These are phyloP conservation scores for Sarocladium oryzae DNA, from an alignment of 2,329 filamentous ascomycete species.

Conservation along the genomic window DNA sequence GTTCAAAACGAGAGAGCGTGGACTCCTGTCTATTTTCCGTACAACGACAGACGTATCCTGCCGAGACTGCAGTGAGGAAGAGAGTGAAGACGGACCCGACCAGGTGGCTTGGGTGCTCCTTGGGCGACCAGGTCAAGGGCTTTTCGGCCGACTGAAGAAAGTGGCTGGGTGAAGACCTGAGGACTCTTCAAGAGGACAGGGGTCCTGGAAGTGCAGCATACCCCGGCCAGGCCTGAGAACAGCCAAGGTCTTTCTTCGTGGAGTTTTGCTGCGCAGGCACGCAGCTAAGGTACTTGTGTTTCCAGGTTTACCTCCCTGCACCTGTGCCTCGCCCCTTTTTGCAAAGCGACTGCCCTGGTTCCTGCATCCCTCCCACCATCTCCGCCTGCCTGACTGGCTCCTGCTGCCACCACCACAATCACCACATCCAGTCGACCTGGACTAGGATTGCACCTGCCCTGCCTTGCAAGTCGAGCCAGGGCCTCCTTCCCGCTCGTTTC, in stretches of 20 bases:
- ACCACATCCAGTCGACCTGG: too few relatives aligned
- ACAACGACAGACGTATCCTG: background rate
- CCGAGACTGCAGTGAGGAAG: background rate
- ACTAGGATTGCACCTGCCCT: background rate
- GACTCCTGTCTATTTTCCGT: background rate
- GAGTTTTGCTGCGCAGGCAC: background rate
- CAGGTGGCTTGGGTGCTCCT: background rate
- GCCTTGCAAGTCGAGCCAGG: background rate
- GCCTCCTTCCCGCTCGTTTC: background rate
- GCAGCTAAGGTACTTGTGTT: background rate
- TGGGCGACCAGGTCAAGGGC: background rate
- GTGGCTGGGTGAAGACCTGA: slow-evolving; percentile 5
- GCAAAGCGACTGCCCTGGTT: slow-evolving; percentile 1
- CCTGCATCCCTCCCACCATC: slow-evolving; percentile 5
- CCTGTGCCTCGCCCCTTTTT: background rate
- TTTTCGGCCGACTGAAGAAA: background rate
- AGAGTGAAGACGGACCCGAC: background rate
- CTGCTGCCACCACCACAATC: too few relatives aligned
- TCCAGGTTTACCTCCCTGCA: background rate
- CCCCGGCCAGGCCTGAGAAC: background rate
- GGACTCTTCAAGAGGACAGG: background rate
- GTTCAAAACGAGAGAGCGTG: background rate
- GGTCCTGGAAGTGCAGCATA: background rate
- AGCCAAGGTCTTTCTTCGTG: slow-evolving; percentile 1
- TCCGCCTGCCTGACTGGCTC: background rate